These are phyloP conservation scores for Carex myosuroides DNA, from an alignment of 176 grass and related monocot species.

Conservation along the genomic window DNA sequence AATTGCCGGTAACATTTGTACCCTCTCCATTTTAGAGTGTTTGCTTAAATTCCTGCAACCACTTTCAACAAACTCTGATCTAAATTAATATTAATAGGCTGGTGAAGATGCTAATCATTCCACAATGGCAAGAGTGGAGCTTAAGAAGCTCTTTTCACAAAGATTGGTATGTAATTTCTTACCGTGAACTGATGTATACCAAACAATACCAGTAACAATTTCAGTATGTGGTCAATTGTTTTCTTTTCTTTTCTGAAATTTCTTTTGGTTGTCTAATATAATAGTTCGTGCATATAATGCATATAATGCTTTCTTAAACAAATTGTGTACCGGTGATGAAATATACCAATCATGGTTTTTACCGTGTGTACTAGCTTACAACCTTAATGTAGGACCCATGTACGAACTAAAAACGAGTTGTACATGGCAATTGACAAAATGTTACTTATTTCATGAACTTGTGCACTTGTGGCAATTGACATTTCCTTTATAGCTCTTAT, in stretches of 20 bases:
- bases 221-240: background rate
- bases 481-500: background rate
- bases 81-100: slow-evolving; percentile 30
- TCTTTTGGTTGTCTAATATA: background rate
- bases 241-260: background rate
- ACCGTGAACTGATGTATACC: background rate
- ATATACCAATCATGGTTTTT: background rate
- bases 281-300: background rate
- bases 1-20: too few species aligned
- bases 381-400: background rate
- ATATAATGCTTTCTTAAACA: background rate
- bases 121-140: slow-evolving; percentile 44
- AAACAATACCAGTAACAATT: background rate
- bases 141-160: slow-evolving; percentile 58
- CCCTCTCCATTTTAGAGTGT: background rate
- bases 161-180: slow-evolving; percentile 34
- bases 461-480: background rate
- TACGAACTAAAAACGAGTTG: background rate
- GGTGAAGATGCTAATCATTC: slow-evolving; percentile 57
- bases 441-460: background rate
- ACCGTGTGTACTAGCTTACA: background rate
- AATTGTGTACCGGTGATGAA: background rate
- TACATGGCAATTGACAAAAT: background rate
- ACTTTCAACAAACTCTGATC: background rate
- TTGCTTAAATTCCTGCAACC: background rate